Percentiles rank a stretch among this genome's conserved stretches.
Conservation (phyloP, 768 basidiomycete species). For the Suillus luteus region DNA sequence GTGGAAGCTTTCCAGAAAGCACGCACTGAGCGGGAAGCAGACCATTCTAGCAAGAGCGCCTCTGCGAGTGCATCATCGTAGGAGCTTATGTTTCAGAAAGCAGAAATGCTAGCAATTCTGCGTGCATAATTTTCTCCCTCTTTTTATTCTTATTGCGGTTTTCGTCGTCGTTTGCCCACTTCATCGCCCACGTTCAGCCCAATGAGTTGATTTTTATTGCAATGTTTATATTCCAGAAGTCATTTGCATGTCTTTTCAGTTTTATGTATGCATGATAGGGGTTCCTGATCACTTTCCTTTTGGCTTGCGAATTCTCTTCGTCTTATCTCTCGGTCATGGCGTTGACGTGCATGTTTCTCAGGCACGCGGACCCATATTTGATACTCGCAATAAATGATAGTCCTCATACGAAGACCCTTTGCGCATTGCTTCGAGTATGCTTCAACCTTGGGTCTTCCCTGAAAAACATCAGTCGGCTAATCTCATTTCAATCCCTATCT, state of each 20-base stretch:
- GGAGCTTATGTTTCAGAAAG: too few relatives aligned
- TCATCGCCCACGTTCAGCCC: background rate
- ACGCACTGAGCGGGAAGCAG: background rate
- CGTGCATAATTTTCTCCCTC: background rate
- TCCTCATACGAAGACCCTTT: background rate
- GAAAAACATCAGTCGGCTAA: background rate
- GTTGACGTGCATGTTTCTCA: background rate
- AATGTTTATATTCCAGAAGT: background rate
- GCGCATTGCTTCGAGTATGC: background rate
- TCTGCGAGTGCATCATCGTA: background rate
- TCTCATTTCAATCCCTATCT: background rate
- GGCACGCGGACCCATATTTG: background rate
- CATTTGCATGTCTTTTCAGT: background rate
- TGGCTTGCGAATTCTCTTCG: background rate
- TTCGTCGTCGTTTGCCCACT: background rate
- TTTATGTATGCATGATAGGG: background rate
- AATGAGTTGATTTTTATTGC: conserved; percentile 1
- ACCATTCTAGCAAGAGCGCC: background rate
- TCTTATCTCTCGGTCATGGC: background rate
- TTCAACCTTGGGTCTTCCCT: background rate
- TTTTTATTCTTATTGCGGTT: background rate
- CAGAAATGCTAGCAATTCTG: too few relatives aligned
- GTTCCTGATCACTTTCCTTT: background rate
- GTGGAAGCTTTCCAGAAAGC: conserved; percentile 13
- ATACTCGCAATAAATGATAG: background rate